phyloP scores from a whole-genome alignment of 768 basidiomycete genomes.

The Rubroboletus pulcherrimus region DNA sequence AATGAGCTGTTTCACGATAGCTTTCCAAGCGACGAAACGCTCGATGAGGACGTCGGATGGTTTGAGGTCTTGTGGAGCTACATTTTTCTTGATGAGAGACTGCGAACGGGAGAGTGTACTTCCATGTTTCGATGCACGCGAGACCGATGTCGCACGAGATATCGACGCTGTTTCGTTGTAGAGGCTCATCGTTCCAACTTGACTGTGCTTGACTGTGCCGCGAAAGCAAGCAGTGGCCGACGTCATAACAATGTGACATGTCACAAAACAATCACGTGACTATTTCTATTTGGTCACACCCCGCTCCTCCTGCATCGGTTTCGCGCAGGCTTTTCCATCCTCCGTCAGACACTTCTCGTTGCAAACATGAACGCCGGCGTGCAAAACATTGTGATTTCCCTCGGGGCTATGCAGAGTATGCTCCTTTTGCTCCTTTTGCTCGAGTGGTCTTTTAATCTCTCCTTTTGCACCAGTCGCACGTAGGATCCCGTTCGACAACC shows the following conservation, averaged over 20 bases:
- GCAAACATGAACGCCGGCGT: slow-evolving; percentile 68
- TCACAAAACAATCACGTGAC: slow-evolving; percentile 14
- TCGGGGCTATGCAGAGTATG: slow-evolving; percentile 89
- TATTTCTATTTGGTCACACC: slow-evolving; percentile 2
- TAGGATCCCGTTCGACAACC: slow-evolving; percentile 88
- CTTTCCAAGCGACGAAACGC: slow-evolving; percentile 91
- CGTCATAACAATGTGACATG: slow-evolving; percentile 27
- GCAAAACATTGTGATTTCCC: slow-evolving; percentile 82
- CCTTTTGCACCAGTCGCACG: slow-evolving; percentile 63
- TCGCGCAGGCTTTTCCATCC: slow-evolving; percentile 3
- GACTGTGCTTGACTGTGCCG: not conserved
- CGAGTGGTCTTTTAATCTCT: not conserved
- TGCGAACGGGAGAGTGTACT: slow-evolving; percentile 78
- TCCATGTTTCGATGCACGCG: slow-evolving; percentile 57
- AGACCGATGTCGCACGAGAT: slow-evolving; percentile 71
- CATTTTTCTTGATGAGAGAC: slow-evolving; percentile 92
- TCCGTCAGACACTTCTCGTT: slow-evolving; percentile 13
- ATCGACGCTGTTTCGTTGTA: slow-evolving; percentile 47
- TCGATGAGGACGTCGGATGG: slow-evolving; percentile 97
- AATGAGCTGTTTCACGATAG: slow-evolving; percentile 92
- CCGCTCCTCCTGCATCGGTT: not conserved
- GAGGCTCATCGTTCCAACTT: slow-evolving; percentile 21
- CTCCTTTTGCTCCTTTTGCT: not conserved
- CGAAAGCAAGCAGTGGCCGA: not conserved
- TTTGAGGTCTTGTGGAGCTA: slow-evolving; percentile 82